Evolutionary conservation across 257 asterid species (phyloP).

Genomic region (Solanum acaule): DNA sequence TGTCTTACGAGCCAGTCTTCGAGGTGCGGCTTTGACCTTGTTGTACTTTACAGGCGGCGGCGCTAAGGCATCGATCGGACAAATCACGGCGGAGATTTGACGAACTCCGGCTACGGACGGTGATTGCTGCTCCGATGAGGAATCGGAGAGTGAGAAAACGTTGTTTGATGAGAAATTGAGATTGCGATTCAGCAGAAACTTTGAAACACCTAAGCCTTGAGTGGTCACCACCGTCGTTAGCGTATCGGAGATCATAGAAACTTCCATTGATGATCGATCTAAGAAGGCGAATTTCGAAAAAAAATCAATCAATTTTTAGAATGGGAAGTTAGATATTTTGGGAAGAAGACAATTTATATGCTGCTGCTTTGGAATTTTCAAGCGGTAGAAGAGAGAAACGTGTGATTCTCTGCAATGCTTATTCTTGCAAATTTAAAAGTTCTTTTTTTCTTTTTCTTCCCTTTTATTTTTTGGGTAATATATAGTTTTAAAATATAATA

Average conservation of each 20-base stretch:
- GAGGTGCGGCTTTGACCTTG: slow-evolving; percentile 35
- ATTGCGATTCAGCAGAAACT: slow-evolving; percentile 28
- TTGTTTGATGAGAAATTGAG: background rate
- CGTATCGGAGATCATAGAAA: slow-evolving; percentile 45
- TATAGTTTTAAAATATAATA: too few relatives aligned
- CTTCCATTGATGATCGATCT: slow-evolving; percentile 40
- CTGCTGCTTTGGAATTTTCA: background rate
- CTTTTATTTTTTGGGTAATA: background rate
- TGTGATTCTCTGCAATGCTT: background rate
- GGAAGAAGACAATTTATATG: background rate
- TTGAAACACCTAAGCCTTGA: slow-evolving; percentile 39
- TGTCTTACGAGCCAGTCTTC: slow-evolving; percentile 26
- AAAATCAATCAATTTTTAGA: slow-evolving; percentile 7
- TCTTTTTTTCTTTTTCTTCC: background rate
- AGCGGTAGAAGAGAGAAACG: background rate
- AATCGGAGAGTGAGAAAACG: slow-evolving; percentile 24
- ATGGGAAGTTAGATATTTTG: background rate
- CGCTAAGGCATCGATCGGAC: slow-evolving; percentile 14
- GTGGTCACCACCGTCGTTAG: slow-evolving; percentile 38
- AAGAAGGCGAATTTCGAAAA: background rate
- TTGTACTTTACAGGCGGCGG: slow-evolving; percentile 28
- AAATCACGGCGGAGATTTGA: slow-evolving; percentile 36
- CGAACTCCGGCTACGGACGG: slow-evolving; percentile 4
- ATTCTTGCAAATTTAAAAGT: background rate
- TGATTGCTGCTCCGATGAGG: slow-evolving; percentile 31